Base-by-base conservation (phyloP, 2,329 filamentous ascomycete genomes). In the Phoma sp. region DNA sequence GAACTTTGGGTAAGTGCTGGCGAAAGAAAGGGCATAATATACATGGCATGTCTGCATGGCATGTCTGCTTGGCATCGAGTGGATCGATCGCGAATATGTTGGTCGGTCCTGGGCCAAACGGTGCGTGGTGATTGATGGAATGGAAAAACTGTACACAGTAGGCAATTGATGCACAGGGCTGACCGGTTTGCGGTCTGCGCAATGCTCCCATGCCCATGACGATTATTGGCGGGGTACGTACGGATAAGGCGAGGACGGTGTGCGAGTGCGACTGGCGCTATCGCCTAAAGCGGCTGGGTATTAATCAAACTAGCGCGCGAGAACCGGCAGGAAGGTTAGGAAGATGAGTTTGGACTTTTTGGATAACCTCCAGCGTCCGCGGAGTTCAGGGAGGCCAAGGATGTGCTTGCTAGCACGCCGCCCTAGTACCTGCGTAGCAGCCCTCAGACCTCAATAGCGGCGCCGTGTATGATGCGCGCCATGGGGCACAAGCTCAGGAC, bases 281-380 rank as follows among this genome's bases (percentile, higher is more conserved):
- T 45, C 46, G 52, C 57, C 43, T 52, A 58, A 59, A 51, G 58
- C 61, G 64, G 48, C 57, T 57, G 56, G 44, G 37, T 49, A 40
- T 45, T 43, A 63, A 62, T 63, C 54, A 63, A 55, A 49, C 45
- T 62, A 61, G 63, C 57, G 62, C 57, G 65, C 53, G 47, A 63
- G 58, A 60, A 62, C 65, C 63, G 65, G 59, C 60, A 64, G 64
- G 54, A 53, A 51, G 66, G 63, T 45, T 54, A 48, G 43, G 61
- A 52, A 54, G 62, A 61, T 43, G 56, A 53, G 46, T 17, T 46
- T 31, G n/a, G 39, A 43, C 35, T 19, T 17, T 46, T 37, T 38
- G 31, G 12, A 31, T 10, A 12, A 10, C 12, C 12, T 12, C 29
- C 22, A 12, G 10, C 12, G 5, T 12, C 29, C 22, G 22, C 22